Conservation (phyloP, 164 flowering plant species). For the Aristolochia contorta region DNA sequence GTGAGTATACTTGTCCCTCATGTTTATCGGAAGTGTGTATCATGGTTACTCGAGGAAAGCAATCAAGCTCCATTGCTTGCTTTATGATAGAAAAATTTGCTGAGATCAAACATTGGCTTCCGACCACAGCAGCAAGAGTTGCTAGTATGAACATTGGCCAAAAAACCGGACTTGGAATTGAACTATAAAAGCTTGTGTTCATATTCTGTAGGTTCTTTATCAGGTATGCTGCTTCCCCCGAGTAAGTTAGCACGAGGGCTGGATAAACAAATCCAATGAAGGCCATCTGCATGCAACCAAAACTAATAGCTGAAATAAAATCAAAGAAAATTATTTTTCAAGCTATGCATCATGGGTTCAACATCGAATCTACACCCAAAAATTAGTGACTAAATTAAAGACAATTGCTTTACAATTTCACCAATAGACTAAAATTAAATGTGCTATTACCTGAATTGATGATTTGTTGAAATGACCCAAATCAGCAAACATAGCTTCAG, state of each 20-base stretch:
- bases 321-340: background rate
- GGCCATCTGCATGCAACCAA: slow-evolving; percentile 13
- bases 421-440: background rate
- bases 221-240: slow-evolving; percentile 22
- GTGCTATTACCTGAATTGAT: slow-evolving; percentile 9
- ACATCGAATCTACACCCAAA: no score
- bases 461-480: slow-evolving; percentile 15
- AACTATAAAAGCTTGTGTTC: slow-evolving; percentile 17
- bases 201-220: slow-evolving; percentile 23
- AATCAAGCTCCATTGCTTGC: slow-evolving; percentile 54
- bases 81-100: slow-evolving; percentile 80
- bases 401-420: background rate
- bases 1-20: slow-evolving; percentile 80
- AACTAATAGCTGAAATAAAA: background rate
- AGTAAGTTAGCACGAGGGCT: slow-evolving; percentile 51
- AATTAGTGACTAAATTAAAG: background rate
- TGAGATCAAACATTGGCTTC: slow-evolving; percentile 77
- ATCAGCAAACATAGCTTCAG: slow-evolving; percentile 19
- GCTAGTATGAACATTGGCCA: slow-evolving; percentile 44
- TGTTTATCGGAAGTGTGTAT: slow-evolving; percentile 58
- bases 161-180: slow-evolving; percentile 13
- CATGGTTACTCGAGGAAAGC: slow-evolving; percentile 25
- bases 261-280: slow-evolving; percentile 55
- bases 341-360: background rate
- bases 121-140: slow-evolving; percentile 77